Evolutionary conservation across 495 filamentous ascomycete genomes (phyloP).

Genomic region (Lasiosphaeris hirsuta): DNA sequence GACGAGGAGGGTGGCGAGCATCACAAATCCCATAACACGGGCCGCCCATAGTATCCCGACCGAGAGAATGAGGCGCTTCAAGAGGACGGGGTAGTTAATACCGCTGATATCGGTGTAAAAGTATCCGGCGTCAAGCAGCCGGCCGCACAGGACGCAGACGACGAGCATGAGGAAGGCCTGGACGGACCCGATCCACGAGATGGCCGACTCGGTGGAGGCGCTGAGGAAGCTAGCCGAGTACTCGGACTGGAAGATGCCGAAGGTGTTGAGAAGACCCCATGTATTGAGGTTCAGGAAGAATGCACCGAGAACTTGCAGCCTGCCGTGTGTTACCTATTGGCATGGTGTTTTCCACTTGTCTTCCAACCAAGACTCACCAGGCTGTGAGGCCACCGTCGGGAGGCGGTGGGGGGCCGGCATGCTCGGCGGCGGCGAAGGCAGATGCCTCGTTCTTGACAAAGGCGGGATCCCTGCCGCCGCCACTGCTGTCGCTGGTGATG

Average conservation of each 20-base stretch:
- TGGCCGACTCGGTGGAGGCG: conserved; percentile 21
- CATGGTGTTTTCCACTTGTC: no score
- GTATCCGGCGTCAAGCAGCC: conserved; percentile 20
- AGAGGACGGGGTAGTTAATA: conserved; percentile 61
- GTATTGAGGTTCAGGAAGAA: conserved; percentile 52
- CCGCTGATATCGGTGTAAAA: conserved; percentile 32
- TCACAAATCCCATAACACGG: conserved; percentile 61
- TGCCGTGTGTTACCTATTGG: no score
- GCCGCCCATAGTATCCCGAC: conserved; percentile 66
- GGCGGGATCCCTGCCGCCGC: no score
- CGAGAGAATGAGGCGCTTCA: conserved; percentile 50
- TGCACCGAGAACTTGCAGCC: conserved; percentile 47
- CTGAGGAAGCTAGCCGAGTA: conserved; percentile 24
- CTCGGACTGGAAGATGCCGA: conserved; percentile 31
- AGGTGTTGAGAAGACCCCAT: conserved; percentile 40
- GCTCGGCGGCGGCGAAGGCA: conserved; percentile 13
- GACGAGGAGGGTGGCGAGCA: conserved; percentile 46
- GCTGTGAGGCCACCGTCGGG: conserved; percentile 42
- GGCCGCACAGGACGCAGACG: conserved; percentile 26
- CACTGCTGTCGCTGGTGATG: no score
- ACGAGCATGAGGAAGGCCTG: conserved; percentile 25
- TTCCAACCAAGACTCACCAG: conserved; percentile 21
- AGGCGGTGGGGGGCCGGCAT: conserved; percentile 23
- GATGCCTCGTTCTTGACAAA: no score
- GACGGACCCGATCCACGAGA: conserved; percentile 33